Base-by-base conservation (phyloP, 805 yeast genomes). In the Sungouiozyma ichnusensis region DNA sequence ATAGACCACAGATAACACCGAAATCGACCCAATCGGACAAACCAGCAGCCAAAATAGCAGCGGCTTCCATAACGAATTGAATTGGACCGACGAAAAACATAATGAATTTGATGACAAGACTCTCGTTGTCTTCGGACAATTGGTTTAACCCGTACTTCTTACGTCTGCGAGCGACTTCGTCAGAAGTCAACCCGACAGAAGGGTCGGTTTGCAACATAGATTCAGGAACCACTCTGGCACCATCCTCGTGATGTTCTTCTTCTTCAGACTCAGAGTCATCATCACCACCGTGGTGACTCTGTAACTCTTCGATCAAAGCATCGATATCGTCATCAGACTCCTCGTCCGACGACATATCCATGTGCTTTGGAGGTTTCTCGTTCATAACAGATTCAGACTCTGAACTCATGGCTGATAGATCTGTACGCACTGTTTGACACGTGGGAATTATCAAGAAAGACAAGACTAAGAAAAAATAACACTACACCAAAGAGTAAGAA, bases 21-120 rank as follows among this genome's bases (percentile, higher is more conserved):
- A 87, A 87, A 77, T 87, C 96, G 63, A 87, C 95, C 96, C 96
- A 87, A 73, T 88, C 96, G 72, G 85, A 85, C 59, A 85, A 75
- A 80, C 95, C 95, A 53, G 94, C 95, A 63, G 95, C 95, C 67
- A 85, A 73, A 52, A 85, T 76, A 57, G 95, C 95, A 61, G 95
- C 95, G 62, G 90, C 94, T 73, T 85, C 95, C 95, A 85, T 85
- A 63, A 85, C 95, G 79, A 86, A 85, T 73, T 86, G 95, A 66
- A 85, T 85, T 54, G 95, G 95, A 71, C 95, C 95, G 52, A 85
- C 81, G 68, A 85, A 85, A 76, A 85, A 85, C 82, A 77, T 75
- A 59, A 81, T 61, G 66, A 86, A 85, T 74, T 85, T 85, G 53
- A 85, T 69, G 47, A 85, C 52, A 67, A 82, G 52, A 72, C 81